phyloP scores from a whole-genome alignment of 441 rosid species.

The Adansonia grandidieri region DNA sequence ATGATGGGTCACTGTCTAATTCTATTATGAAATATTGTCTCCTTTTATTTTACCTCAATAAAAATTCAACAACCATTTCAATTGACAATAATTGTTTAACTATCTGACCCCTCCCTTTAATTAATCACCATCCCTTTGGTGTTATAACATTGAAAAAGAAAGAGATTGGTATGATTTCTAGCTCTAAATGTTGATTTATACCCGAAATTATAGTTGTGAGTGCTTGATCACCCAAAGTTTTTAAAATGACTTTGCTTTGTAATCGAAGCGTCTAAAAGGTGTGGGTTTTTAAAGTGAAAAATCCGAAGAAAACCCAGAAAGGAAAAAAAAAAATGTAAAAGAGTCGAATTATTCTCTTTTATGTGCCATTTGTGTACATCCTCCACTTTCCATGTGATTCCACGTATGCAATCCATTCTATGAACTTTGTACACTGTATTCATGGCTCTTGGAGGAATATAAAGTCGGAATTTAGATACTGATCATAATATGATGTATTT shows the following conservation, averaged over 20 bases:
- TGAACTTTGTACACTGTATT: slow-evolving; percentile 27
- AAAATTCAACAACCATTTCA: slow-evolving; percentile 19
- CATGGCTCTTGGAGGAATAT: not conserved
- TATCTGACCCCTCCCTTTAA: not conserved
- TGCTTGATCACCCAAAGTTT: not conserved
- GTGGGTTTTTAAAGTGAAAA: slow-evolving; percentile 21
- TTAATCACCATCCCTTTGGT: not conserved
- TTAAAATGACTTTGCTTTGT: not conserved
- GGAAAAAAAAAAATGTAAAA: not conserved
- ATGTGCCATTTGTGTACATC: slow-evolving; percentile 17
- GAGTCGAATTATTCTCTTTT: slow-evolving; percentile 28
- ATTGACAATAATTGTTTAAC: slow-evolving; percentile 9
- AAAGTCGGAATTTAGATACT: too few species aligned
- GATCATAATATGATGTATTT: too few species aligned
- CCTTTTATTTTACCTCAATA: not conserved
- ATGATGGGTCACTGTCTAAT: slow-evolving; percentile 24
- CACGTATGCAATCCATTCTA: slow-evolving; percentile 36
- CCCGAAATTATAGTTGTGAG: not conserved
- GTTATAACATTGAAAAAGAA: not conserved
- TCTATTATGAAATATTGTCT: not conserved
- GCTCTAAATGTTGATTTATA: not conserved
- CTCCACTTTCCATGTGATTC: slow-evolving; percentile 40
- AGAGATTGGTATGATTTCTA: not conserved
- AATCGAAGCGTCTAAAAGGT: not conserved
- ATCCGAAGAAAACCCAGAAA: slow-evolving; percentile 7